Evolutionary conservation across 352 stramenopile species (phyloP).

Genomic region (Globisporangium megalacanthum): DNA sequence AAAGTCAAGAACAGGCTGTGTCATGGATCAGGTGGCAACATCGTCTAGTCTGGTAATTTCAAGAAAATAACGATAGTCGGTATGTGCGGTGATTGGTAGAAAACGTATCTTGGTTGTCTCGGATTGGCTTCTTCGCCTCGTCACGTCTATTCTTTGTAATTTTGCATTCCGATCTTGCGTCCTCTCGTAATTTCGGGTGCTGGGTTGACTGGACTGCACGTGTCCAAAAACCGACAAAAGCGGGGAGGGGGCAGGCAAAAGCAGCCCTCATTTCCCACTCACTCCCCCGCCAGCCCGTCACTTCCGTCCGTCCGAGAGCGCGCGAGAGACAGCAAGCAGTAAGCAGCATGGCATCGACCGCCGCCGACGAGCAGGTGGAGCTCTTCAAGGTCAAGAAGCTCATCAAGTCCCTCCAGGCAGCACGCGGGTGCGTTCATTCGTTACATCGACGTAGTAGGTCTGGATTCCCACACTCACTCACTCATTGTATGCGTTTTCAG

Average conservation of each 20-base stretch:
- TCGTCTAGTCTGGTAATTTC: background rate
- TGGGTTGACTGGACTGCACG: too few species aligned
- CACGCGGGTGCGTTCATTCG: conserved; percentile 63
- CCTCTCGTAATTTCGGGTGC: conserved; percentile 4
- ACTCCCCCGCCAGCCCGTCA: too few species aligned
- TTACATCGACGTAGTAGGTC: too few species aligned
- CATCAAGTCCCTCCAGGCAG: conserved; percentile 96
- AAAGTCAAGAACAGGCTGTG: too few species aligned
- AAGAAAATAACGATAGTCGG: too few species aligned
- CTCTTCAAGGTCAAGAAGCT: conserved; percentile 99
- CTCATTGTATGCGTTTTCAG: conserved; percentile 36
- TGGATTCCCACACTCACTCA: too few species aligned
- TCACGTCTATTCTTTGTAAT: background rate
- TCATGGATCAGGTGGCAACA: too few species aligned
- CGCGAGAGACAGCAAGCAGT: background rate
- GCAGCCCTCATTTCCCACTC: background rate
- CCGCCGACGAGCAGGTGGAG: conserved; percentile 94
- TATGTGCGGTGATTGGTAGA: background rate
- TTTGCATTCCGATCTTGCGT: background rate
- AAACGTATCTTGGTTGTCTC: background rate
- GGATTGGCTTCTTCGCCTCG: background rate
- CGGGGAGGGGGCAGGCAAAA: conserved; percentile 1
- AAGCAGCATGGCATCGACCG: conserved; percentile 18
- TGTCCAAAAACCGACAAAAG: background rate
- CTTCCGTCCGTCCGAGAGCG: too few species aligned